Conservation (phyloP, 768 basidiomycete genomes). For the Dioszegia crocea region DNA sequence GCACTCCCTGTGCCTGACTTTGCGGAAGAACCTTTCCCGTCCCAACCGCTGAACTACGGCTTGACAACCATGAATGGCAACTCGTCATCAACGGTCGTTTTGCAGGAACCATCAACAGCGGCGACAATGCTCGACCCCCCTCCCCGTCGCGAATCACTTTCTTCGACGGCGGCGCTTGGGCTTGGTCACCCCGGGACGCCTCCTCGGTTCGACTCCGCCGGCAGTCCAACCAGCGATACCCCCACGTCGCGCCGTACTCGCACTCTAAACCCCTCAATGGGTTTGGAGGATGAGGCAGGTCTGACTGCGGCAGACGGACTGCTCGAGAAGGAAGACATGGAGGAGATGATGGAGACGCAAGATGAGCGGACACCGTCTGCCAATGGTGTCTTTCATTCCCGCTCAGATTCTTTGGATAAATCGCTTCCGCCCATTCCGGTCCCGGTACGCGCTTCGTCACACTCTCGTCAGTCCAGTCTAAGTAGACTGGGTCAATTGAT, state of each 20-base stretch:
- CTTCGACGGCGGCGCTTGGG: slow-evolving; percentile 12
- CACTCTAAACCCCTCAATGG: background rate
- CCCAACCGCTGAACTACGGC: background rate
- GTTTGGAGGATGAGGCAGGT: slow-evolving; percentile 27
- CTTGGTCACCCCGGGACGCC: slow-evolving; percentile 24
- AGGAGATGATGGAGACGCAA: slow-evolving; percentile 25
- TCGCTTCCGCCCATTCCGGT: slow-evolving; percentile 25
- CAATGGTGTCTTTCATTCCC: background rate
- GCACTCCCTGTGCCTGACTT: background rate
- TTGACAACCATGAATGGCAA: background rate
- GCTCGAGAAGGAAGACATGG: slow-evolving; percentile 13
- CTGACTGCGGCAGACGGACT: slow-evolving; percentile 21
- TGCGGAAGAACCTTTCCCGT: background rate
- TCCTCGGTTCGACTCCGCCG: slow-evolving; percentile 2
- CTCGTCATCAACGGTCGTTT: background rate
- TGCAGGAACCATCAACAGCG: background rate
- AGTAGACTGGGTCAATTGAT: slow-evolving; percentile 18
- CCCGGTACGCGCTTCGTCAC: slow-evolving; percentile 1
- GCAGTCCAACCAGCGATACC: background rate
- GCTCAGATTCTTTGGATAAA: slow-evolving; percentile 6
- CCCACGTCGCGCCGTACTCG: background rate
- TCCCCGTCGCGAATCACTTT: background rate
- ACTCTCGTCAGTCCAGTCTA: slow-evolving; percentile 16
- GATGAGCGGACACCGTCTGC: background rate
- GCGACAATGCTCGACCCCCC: background rate